phyloP scores from a whole-genome alignment of 352 stramenopile species.

The Globisporangium orthogonon region DNA sequence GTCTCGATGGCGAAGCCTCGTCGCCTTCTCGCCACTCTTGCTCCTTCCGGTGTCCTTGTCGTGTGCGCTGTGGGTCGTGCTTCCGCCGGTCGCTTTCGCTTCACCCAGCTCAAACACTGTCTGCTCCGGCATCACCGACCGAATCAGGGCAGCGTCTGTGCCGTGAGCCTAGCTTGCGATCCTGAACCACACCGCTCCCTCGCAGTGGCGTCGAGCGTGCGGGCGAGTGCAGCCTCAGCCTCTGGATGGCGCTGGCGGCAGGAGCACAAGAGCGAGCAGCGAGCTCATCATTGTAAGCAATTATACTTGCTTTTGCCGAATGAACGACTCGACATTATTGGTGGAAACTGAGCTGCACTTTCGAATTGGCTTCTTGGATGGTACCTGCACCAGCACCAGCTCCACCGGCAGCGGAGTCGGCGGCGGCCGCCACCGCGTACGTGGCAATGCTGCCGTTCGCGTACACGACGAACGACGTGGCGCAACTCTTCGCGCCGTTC shows the following conservation, averaged over 20 bases:
- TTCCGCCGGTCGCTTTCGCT: neutral
- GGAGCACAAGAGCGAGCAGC: no score
- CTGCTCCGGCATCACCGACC: constrained; percentile 18
- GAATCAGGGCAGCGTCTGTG: neutral
- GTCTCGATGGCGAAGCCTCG: neutral
- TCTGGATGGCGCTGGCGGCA: no score
- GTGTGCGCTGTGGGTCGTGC: neutral
- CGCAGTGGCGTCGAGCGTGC: no score
- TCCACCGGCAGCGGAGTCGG: neutral
- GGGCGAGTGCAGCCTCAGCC: no score
- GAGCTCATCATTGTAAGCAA: no score
- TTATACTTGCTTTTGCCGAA: no score
- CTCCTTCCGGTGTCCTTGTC: neutral
- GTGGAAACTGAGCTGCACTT: no score
- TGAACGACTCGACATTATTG: no score
- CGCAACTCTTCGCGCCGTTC: constrained; percentile 76
- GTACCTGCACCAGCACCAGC: neutral
- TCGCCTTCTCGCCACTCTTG: neutral
- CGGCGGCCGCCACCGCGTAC: constrained; percentile 50
- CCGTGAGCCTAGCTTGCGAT: no score
- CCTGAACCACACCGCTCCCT: no score
- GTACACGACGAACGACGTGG: constrained; percentile 86
- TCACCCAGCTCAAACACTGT: neutral
- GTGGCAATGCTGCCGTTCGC: constrained; percentile 86
- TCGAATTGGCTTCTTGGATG: no score